Percentiles rank a stretch among this genome's conserved stretches.
Conservation (phyloP, 2,329 filamentous ascomycete species). For the Fusarium ramigenum region DNA sequence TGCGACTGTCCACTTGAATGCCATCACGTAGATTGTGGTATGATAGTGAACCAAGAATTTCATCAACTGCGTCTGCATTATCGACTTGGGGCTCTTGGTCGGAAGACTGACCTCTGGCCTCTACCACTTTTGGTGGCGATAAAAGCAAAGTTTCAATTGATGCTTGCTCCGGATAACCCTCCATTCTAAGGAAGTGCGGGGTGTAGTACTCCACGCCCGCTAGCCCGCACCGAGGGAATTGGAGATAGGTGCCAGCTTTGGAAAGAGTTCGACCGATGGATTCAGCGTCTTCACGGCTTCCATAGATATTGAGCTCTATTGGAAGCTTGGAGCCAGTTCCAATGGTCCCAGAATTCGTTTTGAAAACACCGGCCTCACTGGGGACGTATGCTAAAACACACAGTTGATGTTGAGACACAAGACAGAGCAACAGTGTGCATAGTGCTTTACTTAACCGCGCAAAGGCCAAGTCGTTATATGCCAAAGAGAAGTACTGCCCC, state of each 20-base stretch:
- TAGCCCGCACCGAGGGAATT: rapidly evolving
- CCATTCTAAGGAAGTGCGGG: background rate
- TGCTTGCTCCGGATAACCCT: rapidly evolving
- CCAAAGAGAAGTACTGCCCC: rapidly evolving
- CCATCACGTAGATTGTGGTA: background rate
- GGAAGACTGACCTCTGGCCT: rapidly evolving
- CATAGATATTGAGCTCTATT: background rate
- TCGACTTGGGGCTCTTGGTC: rapidly evolving
- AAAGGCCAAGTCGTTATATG: rapidly evolving
- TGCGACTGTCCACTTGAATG: background rate
- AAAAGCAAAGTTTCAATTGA: background rate
- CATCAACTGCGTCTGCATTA: background rate
- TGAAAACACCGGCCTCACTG: background rate
- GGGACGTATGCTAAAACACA: rapidly evolving
- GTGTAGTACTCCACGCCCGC: rapidly evolving
- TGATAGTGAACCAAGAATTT: background rate
- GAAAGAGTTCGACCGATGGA: rapidly evolving
- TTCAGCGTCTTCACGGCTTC: rapidly evolving
- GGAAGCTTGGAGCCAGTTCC: rapidly evolving
- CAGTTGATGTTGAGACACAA: rapidly evolving
- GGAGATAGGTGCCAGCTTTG: rapidly evolving
- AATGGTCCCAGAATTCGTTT: rapidly evolving
- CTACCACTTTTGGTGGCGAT: rapidly evolving
- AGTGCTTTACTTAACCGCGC: background rate
- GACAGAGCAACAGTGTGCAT: rapidly evolving